Evolutionary conservation across 169 alveolate species (phyloP).

Genomic region (Cytauxzoon felis): DNA sequence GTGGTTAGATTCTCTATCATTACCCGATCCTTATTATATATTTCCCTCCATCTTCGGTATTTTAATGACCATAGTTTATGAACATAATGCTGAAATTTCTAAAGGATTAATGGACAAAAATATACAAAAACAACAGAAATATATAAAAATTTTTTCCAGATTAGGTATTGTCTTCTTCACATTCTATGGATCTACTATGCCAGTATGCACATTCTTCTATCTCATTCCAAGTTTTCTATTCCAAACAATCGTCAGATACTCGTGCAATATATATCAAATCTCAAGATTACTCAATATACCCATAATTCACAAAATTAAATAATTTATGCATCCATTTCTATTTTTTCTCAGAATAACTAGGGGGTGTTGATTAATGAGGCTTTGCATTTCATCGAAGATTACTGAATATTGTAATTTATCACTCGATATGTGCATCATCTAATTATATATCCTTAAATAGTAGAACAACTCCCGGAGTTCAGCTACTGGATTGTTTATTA

Average conservation of each 20-base stretch:
- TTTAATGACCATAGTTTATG: slow-evolving; percentile 56
- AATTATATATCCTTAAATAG: no score
- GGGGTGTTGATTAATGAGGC: no score
- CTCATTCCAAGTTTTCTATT: slow-evolving; percentile 51
- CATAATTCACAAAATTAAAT: no score
- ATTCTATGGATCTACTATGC: slow-evolving; percentile 35
- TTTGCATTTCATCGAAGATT: no score
- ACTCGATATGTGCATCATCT: no score
- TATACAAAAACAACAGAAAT: slow-evolving; percentile 20
- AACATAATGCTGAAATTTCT: slow-evolving; percentile 4
- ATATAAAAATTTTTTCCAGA: slow-evolving; percentile 35
- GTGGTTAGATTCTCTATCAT: slow-evolving; percentile 70
- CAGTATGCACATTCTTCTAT: slow-evolving; percentile 55
- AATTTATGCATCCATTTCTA: no score
- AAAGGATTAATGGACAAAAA: no score
- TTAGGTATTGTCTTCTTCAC: slow-evolving; percentile 27
- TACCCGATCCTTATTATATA: slow-evolving; percentile 73
- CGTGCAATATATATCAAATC: slow-evolving; percentile 3
- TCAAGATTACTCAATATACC: slow-evolving; percentile 37
- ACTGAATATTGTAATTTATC: no score
- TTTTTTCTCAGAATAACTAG: no score
- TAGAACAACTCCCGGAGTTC: no score
- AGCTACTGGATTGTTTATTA: no score
- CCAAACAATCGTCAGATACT: slow-evolving; percentile 39
- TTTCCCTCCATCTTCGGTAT: slow-evolving; percentile 59